Conservation (phyloP, 2,329 filamentous ascomycete species). For the Onygenales sp. region DNA sequence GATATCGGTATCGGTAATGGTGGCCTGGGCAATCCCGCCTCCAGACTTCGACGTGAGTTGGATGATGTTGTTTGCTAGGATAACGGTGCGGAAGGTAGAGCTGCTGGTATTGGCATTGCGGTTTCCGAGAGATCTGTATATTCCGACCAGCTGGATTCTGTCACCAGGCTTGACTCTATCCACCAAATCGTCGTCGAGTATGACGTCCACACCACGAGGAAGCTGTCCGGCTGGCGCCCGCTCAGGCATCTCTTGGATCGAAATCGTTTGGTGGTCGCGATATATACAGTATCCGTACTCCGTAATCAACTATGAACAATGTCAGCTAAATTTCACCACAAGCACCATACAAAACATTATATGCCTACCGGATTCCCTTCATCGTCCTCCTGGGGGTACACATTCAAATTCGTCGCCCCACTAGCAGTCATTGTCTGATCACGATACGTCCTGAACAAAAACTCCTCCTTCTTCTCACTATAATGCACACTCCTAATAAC, state of each 20-base stretch:
- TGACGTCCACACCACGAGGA: conserved; percentile 89
- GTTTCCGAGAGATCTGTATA: conserved; percentile 89
- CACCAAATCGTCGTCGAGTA: conserved; percentile 92
- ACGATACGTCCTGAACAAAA: conserved; percentile 80
- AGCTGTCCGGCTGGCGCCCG: conserved; percentile 90
- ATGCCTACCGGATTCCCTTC: conserved; percentile 66
- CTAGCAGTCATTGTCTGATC: conserved; percentile 95
- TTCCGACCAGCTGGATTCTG: conserved; percentile 91
- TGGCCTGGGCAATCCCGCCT: conserved; percentile 81
- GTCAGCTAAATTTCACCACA: background rate
- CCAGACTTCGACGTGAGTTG: conserved; percentile 92
- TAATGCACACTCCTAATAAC: conserved; percentile 98
- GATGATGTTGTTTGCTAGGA: conserved; percentile 91
- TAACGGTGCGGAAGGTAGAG: conserved; percentile 86
- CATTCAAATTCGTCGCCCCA: conserved; percentile 76
- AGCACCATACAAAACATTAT: conserved; percentile 1
- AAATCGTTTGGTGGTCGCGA: conserved; percentile 93
- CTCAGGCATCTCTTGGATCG: conserved; percentile 98
- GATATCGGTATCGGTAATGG: conserved; percentile 92
- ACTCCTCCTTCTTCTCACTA: conserved; percentile 76
- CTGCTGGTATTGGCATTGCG: conserved; percentile 84
- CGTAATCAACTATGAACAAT: conserved; percentile 56
- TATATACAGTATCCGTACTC: conserved; percentile 96
- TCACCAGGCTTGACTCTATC: conserved; percentile 93
- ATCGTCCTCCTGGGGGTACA: conserved; percentile 90